Percentiles rank a stretch among this genome's conserved stretches.
These are phyloP conservation scores for Boletus tomentosulus DNA, from an alignment of 768 basidiomycete genomes.

Conservation along the genomic window DNA sequence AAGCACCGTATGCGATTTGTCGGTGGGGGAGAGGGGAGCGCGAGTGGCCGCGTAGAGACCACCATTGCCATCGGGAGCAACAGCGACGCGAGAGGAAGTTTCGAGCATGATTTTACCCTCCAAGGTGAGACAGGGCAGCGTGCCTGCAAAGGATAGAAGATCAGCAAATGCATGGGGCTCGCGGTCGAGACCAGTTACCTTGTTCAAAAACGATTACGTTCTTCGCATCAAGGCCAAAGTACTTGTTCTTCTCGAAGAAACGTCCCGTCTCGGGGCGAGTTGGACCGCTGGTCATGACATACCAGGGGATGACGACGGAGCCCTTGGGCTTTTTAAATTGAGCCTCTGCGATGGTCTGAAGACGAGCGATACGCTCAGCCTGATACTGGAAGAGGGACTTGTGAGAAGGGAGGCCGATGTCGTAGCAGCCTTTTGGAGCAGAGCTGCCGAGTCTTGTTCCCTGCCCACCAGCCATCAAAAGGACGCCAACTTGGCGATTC, in stretches of 20 bases:
- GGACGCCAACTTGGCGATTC: constrained; percentile 82
- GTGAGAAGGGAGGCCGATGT: constrained; percentile 90
- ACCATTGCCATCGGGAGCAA: constrained; percentile 97
- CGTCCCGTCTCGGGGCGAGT: constrained; percentile 82
- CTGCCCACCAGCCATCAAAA: constrained; percentile 98
- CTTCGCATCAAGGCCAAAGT: constrained; percentile 75
- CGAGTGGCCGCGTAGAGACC: constrained; percentile 95
- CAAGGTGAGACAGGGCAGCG: constrained; percentile 89
- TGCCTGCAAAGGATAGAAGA: constrained; percentile 51
- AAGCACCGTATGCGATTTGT: constrained; percentile 70
- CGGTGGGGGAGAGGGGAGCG: constrained; percentile 56
- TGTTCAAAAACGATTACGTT: constrained; percentile 96
- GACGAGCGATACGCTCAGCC: constrained; percentile 88
- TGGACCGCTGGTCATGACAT: constrained; percentile 98
- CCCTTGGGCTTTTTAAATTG: constrained; percentile 47
- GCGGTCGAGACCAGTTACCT: constrained; percentile 48
- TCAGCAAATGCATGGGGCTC: neutral
- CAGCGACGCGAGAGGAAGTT: constrained; percentile 72
- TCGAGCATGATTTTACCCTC: constrained; percentile 93
- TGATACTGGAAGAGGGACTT: constrained; percentile 96
- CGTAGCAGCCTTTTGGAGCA: constrained; percentile 97
- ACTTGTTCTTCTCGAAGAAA: constrained; percentile 73
- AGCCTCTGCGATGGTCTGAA: constrained; percentile 72
- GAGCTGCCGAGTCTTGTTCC: constrained; percentile 90
- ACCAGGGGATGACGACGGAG: constrained; percentile 86